Conservation (phyloP, 2,329 filamentous ascomycete species). For the Fusarium pseudoanthophilum region DNA sequence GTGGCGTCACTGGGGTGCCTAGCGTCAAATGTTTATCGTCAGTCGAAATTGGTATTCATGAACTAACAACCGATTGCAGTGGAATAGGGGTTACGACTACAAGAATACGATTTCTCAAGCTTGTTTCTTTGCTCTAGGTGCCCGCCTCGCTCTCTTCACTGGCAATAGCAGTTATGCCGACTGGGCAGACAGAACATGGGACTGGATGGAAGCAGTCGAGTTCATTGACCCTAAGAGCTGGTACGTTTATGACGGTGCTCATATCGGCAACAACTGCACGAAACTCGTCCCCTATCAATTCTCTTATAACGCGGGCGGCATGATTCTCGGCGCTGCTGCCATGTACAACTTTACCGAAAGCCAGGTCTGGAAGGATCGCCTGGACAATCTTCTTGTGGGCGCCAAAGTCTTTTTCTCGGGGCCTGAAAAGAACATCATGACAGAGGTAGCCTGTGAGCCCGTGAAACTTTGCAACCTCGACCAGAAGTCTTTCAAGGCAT, state of each 20-base stretch:
- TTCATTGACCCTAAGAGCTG: slow-evolving; percentile 68
- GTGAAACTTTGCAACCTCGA: slow-evolving; percentile 70
- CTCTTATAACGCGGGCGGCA: slow-evolving; percentile 75
- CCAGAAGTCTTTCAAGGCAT: slow-evolving; percentile 73
- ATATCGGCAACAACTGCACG: slow-evolving; percentile 67
- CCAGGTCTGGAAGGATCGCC: slow-evolving; percentile 66
- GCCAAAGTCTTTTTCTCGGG: slow-evolving; percentile 66
- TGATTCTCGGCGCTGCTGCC: slow-evolving; percentile 73
- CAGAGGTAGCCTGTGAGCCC: slow-evolving; percentile 73
- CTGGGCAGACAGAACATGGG: slow-evolving; percentile 79
- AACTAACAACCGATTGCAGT: slow-evolving; percentile 48
- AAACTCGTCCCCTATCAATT: slow-evolving; percentile 71
- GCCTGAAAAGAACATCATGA: slow-evolving; percentile 66
- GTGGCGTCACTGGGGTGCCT: background rate
- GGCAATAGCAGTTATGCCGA: slow-evolving; percentile 79
- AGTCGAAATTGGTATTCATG: background rate
- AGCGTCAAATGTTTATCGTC: background rate
- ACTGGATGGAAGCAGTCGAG: slow-evolving; percentile 70
- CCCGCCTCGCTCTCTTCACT: slow-evolving; percentile 80
- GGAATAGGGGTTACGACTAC: slow-evolving; percentile 85
- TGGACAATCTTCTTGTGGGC: slow-evolving; percentile 66
- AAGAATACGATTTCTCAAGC: slow-evolving; percentile 74
- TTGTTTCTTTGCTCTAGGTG: slow-evolving; percentile 70
- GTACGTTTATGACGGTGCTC: slow-evolving; percentile 71
- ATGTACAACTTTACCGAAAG: slow-evolving; percentile 72